phyloP scores from a whole-genome alignment of 2,329 filamentous ascomycete species.

The Fusarium succisae region DNA sequence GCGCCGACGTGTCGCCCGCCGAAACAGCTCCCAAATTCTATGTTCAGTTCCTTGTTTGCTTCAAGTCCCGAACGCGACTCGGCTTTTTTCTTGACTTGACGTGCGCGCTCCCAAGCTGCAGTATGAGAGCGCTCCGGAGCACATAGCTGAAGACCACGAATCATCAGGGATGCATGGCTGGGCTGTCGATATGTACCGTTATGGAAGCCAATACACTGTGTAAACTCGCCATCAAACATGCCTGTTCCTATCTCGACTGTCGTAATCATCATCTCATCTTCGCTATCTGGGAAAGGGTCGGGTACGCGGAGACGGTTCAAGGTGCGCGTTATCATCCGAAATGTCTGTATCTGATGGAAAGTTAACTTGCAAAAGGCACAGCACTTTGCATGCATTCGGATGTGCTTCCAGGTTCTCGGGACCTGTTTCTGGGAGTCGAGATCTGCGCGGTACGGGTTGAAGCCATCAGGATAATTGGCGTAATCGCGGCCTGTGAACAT shows the following conservation, averaged over 20 bases:
- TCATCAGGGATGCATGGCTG: not conserved
- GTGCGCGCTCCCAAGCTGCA: not conserved
- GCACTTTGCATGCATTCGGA: fast-evolving
- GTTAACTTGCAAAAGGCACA: not conserved
- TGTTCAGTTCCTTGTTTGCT: fast-evolving
- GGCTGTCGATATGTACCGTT: not conserved
- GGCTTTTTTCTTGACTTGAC: not conserved
- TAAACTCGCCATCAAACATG: not conserved
- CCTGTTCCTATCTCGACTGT: not conserved
- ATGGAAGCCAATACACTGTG: not conserved
- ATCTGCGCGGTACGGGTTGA: not conserved
- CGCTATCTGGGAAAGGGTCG: not conserved
- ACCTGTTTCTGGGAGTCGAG: fast-evolving
- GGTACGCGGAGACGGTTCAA: fast-evolving
- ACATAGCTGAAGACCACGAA: not conserved
- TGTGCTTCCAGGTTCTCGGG: not conserved
- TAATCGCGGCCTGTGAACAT: not conserved
- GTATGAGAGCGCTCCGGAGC: not conserved
- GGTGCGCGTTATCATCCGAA: not conserved
- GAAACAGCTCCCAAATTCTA: not conserved
- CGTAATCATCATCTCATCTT: not conserved
- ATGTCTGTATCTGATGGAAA: not conserved
- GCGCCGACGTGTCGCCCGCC: fast-evolving
- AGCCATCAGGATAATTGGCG: not conserved
- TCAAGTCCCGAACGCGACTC: fast-evolving